phyloP scores from a whole-genome alignment of 768 basidiomycete genomes.

The Russula emetica region DNA sequence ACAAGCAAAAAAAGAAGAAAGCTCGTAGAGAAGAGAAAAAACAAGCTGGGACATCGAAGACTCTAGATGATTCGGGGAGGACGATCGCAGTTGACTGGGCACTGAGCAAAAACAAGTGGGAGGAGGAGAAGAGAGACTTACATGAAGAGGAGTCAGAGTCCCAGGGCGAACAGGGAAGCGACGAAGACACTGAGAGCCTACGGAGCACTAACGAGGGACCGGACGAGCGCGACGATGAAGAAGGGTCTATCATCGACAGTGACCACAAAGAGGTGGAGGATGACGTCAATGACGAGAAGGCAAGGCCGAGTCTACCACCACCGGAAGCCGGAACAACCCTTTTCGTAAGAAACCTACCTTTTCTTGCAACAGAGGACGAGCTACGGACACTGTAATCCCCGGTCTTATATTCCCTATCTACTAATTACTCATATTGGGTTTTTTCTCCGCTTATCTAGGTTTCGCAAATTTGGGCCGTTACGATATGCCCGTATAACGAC shows the following conservation, averaged over 20 bases:
- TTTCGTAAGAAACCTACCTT: constrained; percentile 92
- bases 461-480: constrained; percentile 86
- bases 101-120: constrained; percentile 88
- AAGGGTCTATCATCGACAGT: constrained; percentile 11
- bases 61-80: constrained; percentile 45
- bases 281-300: constrained; percentile 31
- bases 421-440: constrained; percentile 6
- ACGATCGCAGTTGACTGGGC: constrained; percentile 96
- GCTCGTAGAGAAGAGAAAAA: constrained; percentile 38
- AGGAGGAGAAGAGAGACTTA: constrained; percentile 69
- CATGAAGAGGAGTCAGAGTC: constrained; percentile 37
- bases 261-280: constrained; percentile 41
- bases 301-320: constrained; percentile 60
- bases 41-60: constrained; percentile 36
- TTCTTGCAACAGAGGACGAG: constrained; percentile 90
- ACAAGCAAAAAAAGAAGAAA: constrained; percentile 35
- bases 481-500: constrained; percentile 90
- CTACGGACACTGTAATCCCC: constrained; percentile 68
- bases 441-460: constrained; percentile 45
- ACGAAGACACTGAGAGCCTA: constrained; percentile 28
- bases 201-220: constrained; percentile 38
- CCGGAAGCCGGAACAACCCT: constrained; percentile 88
- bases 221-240: constrained; percentile 43
- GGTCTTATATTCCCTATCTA: not conserved
- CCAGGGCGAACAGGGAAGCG: constrained; percentile 36